phyloP scores from a whole-genome alignment of 805 yeast genomes.

The Danielozyma ontarioensis region DNA sequence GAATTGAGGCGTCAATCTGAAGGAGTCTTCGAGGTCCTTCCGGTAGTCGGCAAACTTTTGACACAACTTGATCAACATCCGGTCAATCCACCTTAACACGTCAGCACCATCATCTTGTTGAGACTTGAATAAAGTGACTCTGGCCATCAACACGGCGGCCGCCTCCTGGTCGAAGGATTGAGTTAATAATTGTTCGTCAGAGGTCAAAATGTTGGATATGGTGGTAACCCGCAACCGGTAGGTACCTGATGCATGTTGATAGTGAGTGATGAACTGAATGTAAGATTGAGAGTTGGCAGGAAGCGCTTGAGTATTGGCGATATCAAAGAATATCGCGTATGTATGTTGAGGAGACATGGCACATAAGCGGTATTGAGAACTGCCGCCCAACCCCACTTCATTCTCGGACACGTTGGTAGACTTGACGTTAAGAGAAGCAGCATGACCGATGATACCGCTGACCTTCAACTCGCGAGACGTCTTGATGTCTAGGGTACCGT shows the following conservation, averaged over 20 bases:
- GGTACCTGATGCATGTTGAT: slow-evolving; percentile 94
- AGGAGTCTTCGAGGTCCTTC: slow-evolving; percentile 77
- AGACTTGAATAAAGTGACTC: slow-evolving; percentile 83
- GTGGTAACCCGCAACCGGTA: slow-evolving; percentile 90
- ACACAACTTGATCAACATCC: slow-evolving; percentile 83
- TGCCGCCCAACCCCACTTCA: slow-evolving; percentile 91
- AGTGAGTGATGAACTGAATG: slow-evolving; percentile 84
- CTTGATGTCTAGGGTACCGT: slow-evolving; percentile 81
- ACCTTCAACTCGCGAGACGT: slow-evolving; percentile 85
- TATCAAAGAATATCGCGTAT: slow-evolving; percentile 86
- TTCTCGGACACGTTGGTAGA: slow-evolving; percentile 80
- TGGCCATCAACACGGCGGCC: slow-evolving; percentile 89
- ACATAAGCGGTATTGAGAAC: slow-evolving; percentile 83
- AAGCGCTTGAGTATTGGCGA: slow-evolving; percentile 43
- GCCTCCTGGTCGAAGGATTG: slow-evolving; percentile 96
- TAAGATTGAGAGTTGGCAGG: slow-evolving; percentile 46
- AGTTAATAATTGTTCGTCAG: slow-evolving; percentile 43
- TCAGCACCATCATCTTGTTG: slow-evolving; percentile 85
- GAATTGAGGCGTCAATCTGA: slow-evolving; percentile 78
- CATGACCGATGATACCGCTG: slow-evolving; percentile 92
- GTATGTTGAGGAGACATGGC: slow-evolving; percentile 82
- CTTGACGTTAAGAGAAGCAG: slow-evolving; percentile 65
- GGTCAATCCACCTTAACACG: slow-evolving; percentile 90
- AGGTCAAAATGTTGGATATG: slow-evolving; percentile 51
- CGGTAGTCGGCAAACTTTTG: slow-evolving; percentile 91